Evolutionary conservation across 257 asterid genomes (phyloP), one percentile per base, ranked within the genome.

Genomic region (Jaltomata sinuosa): DNA sequence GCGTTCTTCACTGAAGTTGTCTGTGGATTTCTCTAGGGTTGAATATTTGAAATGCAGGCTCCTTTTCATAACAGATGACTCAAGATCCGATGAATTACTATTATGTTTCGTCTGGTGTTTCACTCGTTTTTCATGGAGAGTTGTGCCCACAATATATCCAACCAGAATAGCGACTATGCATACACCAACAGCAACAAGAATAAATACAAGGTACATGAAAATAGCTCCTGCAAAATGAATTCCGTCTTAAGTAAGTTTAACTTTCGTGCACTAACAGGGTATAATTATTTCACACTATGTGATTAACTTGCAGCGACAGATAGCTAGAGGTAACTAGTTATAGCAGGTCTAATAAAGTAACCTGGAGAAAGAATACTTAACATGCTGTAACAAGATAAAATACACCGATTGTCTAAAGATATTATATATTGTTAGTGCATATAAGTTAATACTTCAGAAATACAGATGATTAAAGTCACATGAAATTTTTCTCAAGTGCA

Each of bases 1-100:
- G 64, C 53, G 21, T 21, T 67, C 69, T 49, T 52, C 83, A 59
- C 55, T 54, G 45, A 84, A 77, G 64, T 74, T 67, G 47, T 84
- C 69, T 38, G 86, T 84, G 15, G 83, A 81, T 69, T 84, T 74
- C 31, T 76, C 86, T 25, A 84, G 57, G 11, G 86, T 84, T 29
- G 67, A 69, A 55, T 84, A 84, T 42, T 84, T 42, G 78, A 84
- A 84, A 74, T 84, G 80, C 76, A 84, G 68, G 64, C 77, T 82
- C 67, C 65, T 82, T 77, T 82, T 82, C 38, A 40, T 82, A 54
- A 67, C 78, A 31, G 76, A 68, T 64, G 80, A 82, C 72, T 83
- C 85, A n/a, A 83, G 79, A 34, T 67, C 80, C 12, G 52, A 32
- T 49, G 27, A 0, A 45, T 36, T 27, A 32, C 40, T 57, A 21